Evolutionary conservation across 768 basidiomycete genomes (phyloP).

Genomic region (Floccularia luteovirens): DNA sequence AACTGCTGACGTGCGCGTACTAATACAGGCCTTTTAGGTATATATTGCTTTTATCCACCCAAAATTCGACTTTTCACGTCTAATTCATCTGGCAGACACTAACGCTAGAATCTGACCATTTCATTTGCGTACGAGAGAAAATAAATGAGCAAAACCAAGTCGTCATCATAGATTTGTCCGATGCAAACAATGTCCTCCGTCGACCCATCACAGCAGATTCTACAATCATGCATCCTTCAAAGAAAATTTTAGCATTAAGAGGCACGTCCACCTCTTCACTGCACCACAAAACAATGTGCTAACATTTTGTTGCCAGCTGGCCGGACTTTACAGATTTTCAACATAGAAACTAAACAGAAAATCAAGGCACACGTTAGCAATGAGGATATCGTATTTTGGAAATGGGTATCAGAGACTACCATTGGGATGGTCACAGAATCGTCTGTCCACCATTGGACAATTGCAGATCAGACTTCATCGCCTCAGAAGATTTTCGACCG

Average conservation of each 20-base stretch:
- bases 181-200: slow-evolving; percentile 95
- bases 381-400: slow-evolving; percentile 98
- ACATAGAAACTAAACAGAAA: slow-evolving; percentile 96
- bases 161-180: slow-evolving; percentile 95
- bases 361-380: slow-evolving; percentile 92
- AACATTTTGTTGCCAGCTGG: slow-evolving; percentile 48
- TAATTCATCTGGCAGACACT: slow-evolving; percentile 48
- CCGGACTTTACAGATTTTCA: slow-evolving; percentile 95
- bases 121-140: slow-evolving; percentile 96
- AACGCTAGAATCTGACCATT: slow-evolving; percentile 96
- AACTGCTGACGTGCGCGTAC: slow-evolving; percentile 24
- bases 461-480: slow-evolving; percentile 62
- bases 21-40: slow-evolving; percentile 14
- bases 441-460: slow-evolving; percentile 89
- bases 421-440: slow-evolving; percentile 95
- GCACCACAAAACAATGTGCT: slow-evolving; percentile 5
- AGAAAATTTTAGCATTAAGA: slow-evolving; percentile 96
- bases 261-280: slow-evolving; percentile 38
- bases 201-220: slow-evolving; percentile 97
- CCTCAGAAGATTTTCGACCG: slow-evolving; percentile 96
- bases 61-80: background rate
- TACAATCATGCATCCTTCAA: slow-evolving; percentile 95
- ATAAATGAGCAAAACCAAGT: slow-evolving; percentile 95
- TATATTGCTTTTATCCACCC: too few species aligned
- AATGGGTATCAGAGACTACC: slow-evolving; percentile 89